These are phyloP conservation scores for Endocarpon pusillum DNA, from an alignment of 495 filamentous ascomycete genomes.

Conservation along the genomic window DNA sequence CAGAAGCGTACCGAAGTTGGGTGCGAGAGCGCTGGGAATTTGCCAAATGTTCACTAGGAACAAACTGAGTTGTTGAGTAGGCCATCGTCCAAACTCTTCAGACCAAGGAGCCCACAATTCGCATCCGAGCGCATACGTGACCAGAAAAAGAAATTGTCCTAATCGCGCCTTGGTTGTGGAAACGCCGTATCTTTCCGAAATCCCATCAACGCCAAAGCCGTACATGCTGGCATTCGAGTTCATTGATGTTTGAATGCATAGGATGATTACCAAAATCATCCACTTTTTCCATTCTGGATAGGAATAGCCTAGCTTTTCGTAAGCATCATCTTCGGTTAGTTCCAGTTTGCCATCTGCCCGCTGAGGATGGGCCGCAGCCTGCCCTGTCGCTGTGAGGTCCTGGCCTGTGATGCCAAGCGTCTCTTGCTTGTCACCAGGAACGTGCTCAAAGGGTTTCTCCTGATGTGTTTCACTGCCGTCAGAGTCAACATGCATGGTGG, in stretches of 20 bases:
- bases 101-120: conserved; percentile 74
- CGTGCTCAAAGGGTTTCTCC: too few relatives aligned
- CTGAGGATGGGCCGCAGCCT: too few relatives aligned
- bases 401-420: too few relatives aligned
- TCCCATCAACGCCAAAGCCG: conserved; percentile 42
- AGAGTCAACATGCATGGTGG: too few relatives aligned
- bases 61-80: conserved; percentile 51
- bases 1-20: conserved; percentile 49
- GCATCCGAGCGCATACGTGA: conserved; percentile 62
- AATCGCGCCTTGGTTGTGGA: conserved; percentile 45
- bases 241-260: conserved; percentile 66
- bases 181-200: conserved; percentile 45
- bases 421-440: too few relatives aligned
- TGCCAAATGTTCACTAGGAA: conserved; percentile 61
- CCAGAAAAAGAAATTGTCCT: conserved; percentile 54
- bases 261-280: conserved; percentile 56
- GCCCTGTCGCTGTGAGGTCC: too few relatives aligned
- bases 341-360: conserved; percentile 38
- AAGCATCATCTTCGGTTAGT: conserved; percentile 44
- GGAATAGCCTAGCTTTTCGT: conserved; percentile 45
- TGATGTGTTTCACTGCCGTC: too few relatives aligned
- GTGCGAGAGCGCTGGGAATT: conserved; percentile 51
- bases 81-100: conserved; percentile 62
- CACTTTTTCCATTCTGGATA: conserved; percentile 58
- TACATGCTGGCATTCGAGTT: conserved; percentile 71